A percentile compares a stretch with the other conserved stretches of the same genome.
Evolutionary conservation across 306 rosid species (phyloP).

Genomic region (Purshia tridentata): DNA sequence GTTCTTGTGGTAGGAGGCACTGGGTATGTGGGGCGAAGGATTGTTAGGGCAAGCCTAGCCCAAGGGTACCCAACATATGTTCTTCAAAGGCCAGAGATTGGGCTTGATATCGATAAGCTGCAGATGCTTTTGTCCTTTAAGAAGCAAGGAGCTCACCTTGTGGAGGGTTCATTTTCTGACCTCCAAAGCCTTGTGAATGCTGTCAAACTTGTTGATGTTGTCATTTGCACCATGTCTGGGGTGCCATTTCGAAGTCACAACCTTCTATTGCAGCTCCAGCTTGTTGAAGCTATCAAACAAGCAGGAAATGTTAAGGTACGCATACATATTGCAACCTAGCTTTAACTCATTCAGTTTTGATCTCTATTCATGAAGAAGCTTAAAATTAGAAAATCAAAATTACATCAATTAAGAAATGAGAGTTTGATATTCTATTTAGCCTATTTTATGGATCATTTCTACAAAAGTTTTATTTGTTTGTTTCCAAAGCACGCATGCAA

Average conservation of each 20-base stretch:
- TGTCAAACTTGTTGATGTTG: slow-evolving; percentile 63
- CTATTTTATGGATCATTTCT: too few species aligned
- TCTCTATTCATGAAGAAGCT: too few species aligned
- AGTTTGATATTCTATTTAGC: too few species aligned
- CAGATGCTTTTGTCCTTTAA: slow-evolving; percentile 62
- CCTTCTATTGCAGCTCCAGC: slow-evolving; percentile 9
- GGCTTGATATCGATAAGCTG: slow-evolving; percentile 66
- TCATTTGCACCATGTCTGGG: slow-evolving; percentile 26
- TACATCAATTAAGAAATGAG: too few species aligned
- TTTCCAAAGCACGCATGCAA: too few species aligned
- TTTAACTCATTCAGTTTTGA: too few species aligned
- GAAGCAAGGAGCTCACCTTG: slow-evolving; percentile 55
- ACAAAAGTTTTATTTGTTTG: too few species aligned
- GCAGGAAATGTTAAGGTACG: slow-evolving; percentile 35
- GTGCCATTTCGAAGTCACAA: not conserved
- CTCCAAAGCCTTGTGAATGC: slow-evolving; percentile 56
- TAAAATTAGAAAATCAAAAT: too few species aligned
- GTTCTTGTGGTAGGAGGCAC: slow-evolving; percentile 72
- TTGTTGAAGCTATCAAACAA: slow-evolving; percentile 28
- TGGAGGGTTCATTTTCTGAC: slow-evolving; percentile 48
- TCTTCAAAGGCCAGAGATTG: slow-evolving; percentile 60
- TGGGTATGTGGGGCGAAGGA: slow-evolving; percentile 70
- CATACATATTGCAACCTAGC: too few species aligned
- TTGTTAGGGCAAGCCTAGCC: slow-evolving; percentile 59
- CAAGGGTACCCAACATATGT: slow-evolving; percentile 58